Base-by-base conservation (phyloP, 768 basidiomycete species). In the Podaxis pistillaris region DNA sequence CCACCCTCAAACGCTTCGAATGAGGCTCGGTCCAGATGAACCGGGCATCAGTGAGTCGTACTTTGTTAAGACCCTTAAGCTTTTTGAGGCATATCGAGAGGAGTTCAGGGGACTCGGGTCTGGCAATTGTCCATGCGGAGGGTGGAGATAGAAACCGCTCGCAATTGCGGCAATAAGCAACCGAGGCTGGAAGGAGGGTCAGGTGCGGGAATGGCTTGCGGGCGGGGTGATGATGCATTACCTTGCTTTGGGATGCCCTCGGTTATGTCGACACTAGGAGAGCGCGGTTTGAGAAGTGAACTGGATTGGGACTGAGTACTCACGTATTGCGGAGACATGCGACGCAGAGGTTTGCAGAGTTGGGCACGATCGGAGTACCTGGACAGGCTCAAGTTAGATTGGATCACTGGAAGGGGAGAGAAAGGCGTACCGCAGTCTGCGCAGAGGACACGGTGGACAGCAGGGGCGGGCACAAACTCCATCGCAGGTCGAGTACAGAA, bases 21-120 rank as follows among this genome's bases (percentile, higher is more conserved):
- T 99, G 96, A 2, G 97, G 97, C 71, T 99, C 97, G 22, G 97
- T 99, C 97, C 97, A 99, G 70, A 98, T 94, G 74, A 98, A 98
- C 66, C 94, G 93, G 1, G 97, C 97, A 65, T 98, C 96, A n/a
- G 97, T 96, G 47, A 99, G 77, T 54, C 96, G 91, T 28, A 98
- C 94, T 80, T 94, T 96, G 69, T 87, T 89, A 24, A 98, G 80
- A 2, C 95, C 95, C 72, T 96, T 96, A 69, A 98, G 86, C 74
- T 96, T 96, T 73, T 92, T 93, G 63, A 99, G 77, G 74, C 97
- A 98, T 62, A 98, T 88, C 2, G 96, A 92, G 36, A 99, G 83
- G 26, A 99, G 82, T 71, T 98, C 96, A 57, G 96, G 79, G 0
- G 94, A 96, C 79, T 99, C 97, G 0, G 91, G 93, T 61, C 85